phyloP scores from a whole-genome alignment of 2,329 filamentous ascomycete genomes.

The Phialophora expanda region DNA sequence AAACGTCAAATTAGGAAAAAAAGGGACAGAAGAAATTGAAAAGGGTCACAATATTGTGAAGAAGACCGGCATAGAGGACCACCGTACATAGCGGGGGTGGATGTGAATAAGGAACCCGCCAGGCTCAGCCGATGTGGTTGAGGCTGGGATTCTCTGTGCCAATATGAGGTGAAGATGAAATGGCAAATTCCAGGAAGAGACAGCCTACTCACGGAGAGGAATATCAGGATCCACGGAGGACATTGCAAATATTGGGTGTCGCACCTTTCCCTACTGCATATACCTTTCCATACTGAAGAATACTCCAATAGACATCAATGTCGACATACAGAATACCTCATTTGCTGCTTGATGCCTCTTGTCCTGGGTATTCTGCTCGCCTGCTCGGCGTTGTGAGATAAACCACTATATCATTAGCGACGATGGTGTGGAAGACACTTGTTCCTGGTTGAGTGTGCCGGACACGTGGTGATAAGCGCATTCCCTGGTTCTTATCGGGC shows the following conservation, averaged over 20 bases:
- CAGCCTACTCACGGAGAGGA: background rate
- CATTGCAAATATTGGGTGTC: background rate
- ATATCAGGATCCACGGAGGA: background rate
- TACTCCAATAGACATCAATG: background rate
- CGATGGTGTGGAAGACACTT: too few relatives aligned
- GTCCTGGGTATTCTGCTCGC: background rate
- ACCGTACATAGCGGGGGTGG: too few relatives aligned
- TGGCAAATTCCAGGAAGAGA: background rate
- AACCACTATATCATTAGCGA: too few relatives aligned
- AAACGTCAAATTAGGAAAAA: background rate
- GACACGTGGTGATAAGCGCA: slow-evolving; percentile 26
- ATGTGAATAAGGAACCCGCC: background rate
- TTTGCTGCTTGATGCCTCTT: background rate
- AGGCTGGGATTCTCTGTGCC: background rate
- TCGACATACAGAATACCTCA: background rate
- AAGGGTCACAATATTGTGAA: background rate
- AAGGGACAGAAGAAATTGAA: background rate
- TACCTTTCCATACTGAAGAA: background rate
- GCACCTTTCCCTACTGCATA: background rate
- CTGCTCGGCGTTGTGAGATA: background rate
- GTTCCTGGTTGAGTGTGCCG: too few relatives aligned
- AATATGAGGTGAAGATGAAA: background rate
- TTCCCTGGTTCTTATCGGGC: slow-evolving; percentile 9
- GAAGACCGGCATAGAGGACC: background rate
- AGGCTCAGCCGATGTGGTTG: background rate